Base-by-base conservation (phyloP, 495 filamentous ascomycete genomes). In the Glarea lozoyensis region DNA sequence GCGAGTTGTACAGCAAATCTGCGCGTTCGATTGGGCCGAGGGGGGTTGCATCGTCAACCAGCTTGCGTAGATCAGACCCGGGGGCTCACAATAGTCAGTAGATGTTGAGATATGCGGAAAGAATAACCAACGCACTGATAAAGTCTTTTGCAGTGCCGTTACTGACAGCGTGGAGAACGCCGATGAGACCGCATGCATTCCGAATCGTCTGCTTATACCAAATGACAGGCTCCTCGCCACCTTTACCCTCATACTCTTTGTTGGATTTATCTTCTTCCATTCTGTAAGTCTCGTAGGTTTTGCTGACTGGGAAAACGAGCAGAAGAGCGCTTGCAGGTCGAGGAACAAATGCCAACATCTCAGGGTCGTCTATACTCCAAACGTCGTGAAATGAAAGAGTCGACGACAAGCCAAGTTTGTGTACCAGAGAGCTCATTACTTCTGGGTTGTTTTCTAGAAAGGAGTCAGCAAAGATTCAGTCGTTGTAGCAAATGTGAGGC, bases 121-220 rank as follows among this genome's bases (percentile, higher is more conserved):
- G n/a, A n/a, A n/a, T n/a, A n/a, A n/a, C n/a, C n/a, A 21, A 48
- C 56, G 42, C 60, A 73, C 67, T 44, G 42, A 79, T 70, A 50
- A 66, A 64, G 20, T 61, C 42, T 40, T 59, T 57, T 3, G 65
- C 58, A 13, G 22, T 31, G 11, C 66, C 68, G 46, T 89, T 88
- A 4, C 67, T 59, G 1, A 87, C 74, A 42, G 79, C 76, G 63
- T 94, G 88, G 17, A 94, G 62, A 2, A 94, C 64, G 0, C 81
- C 88, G 61, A 92, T 88, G 36, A 86, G 71, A 1, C 88, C 89
- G 63, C 89, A 96, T 2, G 86, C 82, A 60, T 94, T 78, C 37
- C 78, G 70, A 58, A 96, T 96, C 0, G 86, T 94, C 52, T 96
- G 88, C 55, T 84, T 82, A 67, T 86, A 94, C 88, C 88, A 94